Evolutionary conservation across 192 early-diverging fungal species (phyloP).

Genomic region (Coemansia sp.): DNA sequence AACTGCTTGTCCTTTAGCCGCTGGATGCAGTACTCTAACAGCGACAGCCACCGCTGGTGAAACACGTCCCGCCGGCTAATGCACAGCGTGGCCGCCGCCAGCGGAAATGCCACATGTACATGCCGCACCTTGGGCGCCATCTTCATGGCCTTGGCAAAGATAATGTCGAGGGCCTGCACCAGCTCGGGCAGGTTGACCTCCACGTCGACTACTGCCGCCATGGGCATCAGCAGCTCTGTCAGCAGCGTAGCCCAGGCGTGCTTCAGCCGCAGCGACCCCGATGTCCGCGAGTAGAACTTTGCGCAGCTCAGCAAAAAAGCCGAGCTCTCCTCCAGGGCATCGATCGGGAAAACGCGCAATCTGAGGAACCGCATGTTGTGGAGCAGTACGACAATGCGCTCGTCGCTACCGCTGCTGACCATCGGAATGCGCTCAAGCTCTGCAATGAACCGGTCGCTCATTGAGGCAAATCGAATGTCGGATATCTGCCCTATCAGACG

Average conservation of each 20-base stretch:
- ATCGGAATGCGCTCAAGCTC: constrained; percentile 76
- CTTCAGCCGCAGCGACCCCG: constrained; percentile 78
- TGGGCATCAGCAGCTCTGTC: constrained; percentile 86
- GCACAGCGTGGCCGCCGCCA: constrained; percentile 85
- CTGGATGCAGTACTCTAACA: constrained; percentile 68
- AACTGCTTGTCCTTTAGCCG: constrained; percentile 75
- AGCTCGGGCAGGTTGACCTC: constrained; percentile 95
- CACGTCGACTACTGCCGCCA: constrained; percentile 84
- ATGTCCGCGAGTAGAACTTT: constrained; percentile 77
- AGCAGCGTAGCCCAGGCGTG: constrained; percentile 90
- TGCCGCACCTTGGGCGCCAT: constrained; percentile 87
- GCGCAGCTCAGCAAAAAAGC: constrained; percentile 91
- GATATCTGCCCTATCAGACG: constrained; percentile 92
- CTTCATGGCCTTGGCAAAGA: constrained; percentile 85
- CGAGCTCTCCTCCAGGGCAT: constrained; percentile 88
- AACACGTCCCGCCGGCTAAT: constrained; percentile 90
- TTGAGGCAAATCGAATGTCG: constrained; percentile 83
- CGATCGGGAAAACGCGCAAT: constrained; percentile 93
- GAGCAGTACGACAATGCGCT: constrained; percentile 82
- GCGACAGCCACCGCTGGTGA: constrained; percentile 67
- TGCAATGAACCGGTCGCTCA: constrained; percentile 90
- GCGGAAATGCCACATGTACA: constrained; percentile 73
- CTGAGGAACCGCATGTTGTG: constrained; percentile 87
- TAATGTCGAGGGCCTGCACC: constrained; percentile 87
- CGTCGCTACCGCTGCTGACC: constrained; percentile 63